These are phyloP conservation scores for Scorias spongiosa DNA, from an alignment of 2,329 filamentous ascomycete species.

Conservation along the genomic window DNA sequence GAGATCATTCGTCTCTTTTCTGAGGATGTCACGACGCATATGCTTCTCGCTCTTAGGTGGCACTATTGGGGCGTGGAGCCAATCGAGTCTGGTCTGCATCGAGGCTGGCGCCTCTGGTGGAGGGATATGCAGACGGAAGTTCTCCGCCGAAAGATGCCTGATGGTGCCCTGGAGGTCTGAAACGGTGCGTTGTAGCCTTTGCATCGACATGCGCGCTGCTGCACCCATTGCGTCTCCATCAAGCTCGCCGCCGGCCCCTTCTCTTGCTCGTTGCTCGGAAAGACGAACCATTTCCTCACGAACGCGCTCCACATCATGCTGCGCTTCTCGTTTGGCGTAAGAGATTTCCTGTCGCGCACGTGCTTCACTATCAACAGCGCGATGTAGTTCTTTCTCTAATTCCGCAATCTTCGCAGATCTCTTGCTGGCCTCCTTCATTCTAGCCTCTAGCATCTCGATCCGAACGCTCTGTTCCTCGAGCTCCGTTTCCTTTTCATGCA, in stretches of 20 bases:
- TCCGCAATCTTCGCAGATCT: conserved; percentile 56
- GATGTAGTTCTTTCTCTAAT: conserved; percentile 34
- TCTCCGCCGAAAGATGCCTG: conserved; percentile 53
- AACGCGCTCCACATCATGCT: conserved; percentile 14
- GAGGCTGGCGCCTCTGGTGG: conserved; percentile 7
- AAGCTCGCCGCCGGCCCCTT: conserved; percentile 38
- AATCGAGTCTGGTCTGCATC: conserved; percentile 32
- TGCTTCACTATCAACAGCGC: conserved; percentile 36
- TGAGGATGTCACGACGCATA: conserved; percentile 33
- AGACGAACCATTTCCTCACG: conserved; percentile 15
- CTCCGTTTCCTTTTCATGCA: conserved; percentile 49
- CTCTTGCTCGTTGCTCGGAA: conserved; percentile 11
- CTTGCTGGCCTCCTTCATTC: conserved; percentile 69
- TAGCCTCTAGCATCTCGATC: conserved; percentile 79
- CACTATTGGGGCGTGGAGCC: conserved; percentile 47
- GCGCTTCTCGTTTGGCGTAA: conserved; percentile 11
- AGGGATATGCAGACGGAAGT: conserved; percentile 42
- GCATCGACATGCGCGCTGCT: conserved; percentile 57
- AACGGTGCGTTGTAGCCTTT: conserved; percentile 52
- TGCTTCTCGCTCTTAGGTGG: conserved; percentile 21
- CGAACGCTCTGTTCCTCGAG: conserved; percentile 80
- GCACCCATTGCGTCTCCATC: conserved; percentile 53
- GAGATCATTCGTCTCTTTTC: conserved; percentile 47
- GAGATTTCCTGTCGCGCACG: conserved; percentile 27
- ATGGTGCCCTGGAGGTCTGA: conserved; percentile 47